Percentiles rank a stretch among this genome's conserved stretches.
Conservation (phyloP, 2,329 filamentous ascomycete species). For the Ciborinia camelliae region DNA sequence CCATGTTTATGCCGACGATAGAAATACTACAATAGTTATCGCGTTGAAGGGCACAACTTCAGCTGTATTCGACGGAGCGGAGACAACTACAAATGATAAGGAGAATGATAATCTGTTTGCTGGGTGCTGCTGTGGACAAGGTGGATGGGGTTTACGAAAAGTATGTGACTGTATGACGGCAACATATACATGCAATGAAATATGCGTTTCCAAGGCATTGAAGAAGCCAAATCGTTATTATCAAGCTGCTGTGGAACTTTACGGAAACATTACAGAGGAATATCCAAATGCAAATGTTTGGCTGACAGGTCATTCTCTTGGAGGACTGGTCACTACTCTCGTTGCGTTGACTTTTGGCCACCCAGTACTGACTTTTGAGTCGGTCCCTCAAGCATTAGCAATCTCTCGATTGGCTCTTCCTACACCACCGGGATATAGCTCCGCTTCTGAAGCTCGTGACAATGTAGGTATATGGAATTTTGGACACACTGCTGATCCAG, state of each 20-base stretch:
- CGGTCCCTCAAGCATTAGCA: conserved; percentile 81
- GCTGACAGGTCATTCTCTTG: conserved; percentile 86
- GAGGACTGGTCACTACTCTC: conserved; percentile 81
- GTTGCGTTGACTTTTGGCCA: conserved; percentile 85
- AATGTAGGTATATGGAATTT: conserved; percentile 81
- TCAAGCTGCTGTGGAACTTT: conserved; percentile 79
- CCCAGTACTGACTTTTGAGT: conserved; percentile 84
- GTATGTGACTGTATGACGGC: conserved; percentile 80
- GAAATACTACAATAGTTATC: conserved; percentile 81
- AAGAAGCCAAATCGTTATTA: conserved; percentile 85
- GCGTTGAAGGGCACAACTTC: conserved; percentile 85
- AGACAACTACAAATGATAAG: conserved; percentile 93
- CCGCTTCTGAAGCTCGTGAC: conserved; percentile 57
- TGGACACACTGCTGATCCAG: conserved; percentile 88
- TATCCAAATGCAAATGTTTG: conserved; percentile 82
- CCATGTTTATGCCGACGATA: conserved; percentile 83
- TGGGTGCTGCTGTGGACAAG: conserved; percentile 91
- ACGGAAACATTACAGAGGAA: conserved; percentile 81
- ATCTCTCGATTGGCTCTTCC: conserved; percentile 81
- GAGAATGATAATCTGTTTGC: conserved; percentile 95
- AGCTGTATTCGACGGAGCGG: conserved; percentile 90
- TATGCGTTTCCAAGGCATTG: conserved; percentile 72
- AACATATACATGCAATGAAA: conserved; percentile 85
- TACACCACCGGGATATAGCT: conserved; percentile 61
- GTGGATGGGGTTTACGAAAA: conserved; percentile 81